Evolutionary conservation across 2,329 filamentous ascomycete species (phyloP), one percentile per base, ranked within the genome.

Genomic region (Aspergillus transmontanensis): DNA sequence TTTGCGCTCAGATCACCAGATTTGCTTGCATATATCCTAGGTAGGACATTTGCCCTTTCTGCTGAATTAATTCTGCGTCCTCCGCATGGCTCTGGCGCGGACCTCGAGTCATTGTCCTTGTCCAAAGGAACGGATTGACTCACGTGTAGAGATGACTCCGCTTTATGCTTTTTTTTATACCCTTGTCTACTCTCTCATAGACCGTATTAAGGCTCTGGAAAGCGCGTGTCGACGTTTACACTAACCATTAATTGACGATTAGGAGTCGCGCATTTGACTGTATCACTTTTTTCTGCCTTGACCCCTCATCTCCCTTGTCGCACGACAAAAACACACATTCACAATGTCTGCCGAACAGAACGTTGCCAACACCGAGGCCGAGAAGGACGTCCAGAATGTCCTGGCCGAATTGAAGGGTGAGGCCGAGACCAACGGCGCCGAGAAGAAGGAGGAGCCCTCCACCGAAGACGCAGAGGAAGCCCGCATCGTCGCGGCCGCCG

Each of bases 341-440:
- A 14, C 45, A 60, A 79, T 79, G 78, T 71, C 77, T 53, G 76
- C 77, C 57, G 76, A 78, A 71, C 73, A 77, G 61, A 79, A 80
- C 66, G 67, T 70, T 50, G 64, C 73, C 51, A 82, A 82, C 67
- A 71, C 72, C 28, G 76, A 78, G 53, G 78, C 80, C n/a, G 78
- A 80, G 64, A 76, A 81, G 72, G 80, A 82, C 71, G 80, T 81
- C 16, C 75, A 81, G 71, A 76, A 79, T 62, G 73, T 82, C 58
- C 75, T 82, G 50, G 79, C 79, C 23, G 80, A 82, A 70, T 71
- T 82, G 68, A 79, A 82, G 73, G 76, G 69, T 36, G 77, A 78
- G 39, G 58, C 66, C 45, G 62, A 64, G 46, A 50, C 62, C 57
- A 67, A 69, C 50, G 63, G 58, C 7, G 32, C 64, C 3, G 64